Evolutionary conservation across 192 early-diverging fungal species (phyloP), one percentile per base, ranked within the genome.

Genomic region (Cetraspora pellucida): DNA sequence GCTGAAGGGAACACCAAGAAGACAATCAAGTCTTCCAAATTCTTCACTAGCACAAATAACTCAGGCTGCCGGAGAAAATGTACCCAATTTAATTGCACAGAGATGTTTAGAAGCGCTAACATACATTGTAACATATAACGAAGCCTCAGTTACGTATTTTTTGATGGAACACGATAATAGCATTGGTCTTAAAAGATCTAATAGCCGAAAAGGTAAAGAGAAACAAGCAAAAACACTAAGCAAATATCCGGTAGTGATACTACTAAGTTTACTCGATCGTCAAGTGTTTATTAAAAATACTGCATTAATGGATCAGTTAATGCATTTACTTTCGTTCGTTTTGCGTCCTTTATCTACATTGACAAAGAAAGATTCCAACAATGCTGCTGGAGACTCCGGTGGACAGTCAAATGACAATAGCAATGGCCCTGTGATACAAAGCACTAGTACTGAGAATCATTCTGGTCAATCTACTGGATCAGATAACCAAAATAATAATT

Each of bases 71-170:
- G 82, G 80, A 50, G 92, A 93, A 47, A 87, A 89, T 21, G 88
- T 94, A 0, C 95, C 97, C 0, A 96, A 95, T 70, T 78, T 97
- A n/a, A 92, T 96, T 8, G 93, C 94, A 4, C 94, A 96, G 77
- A 86, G 97, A 21, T 93, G 91, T 80, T 85, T 99, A 13, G 95
- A 97, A 70, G 88, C 92, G 17, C 84, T 99, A 46, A 91, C 87
- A 52, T 89, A 88, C 65, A 86, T 99, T 65, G 93, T 95, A 0
- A 82, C 86, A 25, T 90, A 84, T 77, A 98, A 97, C 78, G 85
- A 91, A 1, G 87, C 88, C 30, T 86, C 95, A 0, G 87, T 90
- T 50, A 89, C 87, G 21, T 97, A 94, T 77, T 92, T 96, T 80
- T 81, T 96, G 57, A 84, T 85, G 11, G 92, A 92, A 74, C 88